Conservation (phyloP, 805 yeast species). For the Starmerella riodocensis region DNA sequence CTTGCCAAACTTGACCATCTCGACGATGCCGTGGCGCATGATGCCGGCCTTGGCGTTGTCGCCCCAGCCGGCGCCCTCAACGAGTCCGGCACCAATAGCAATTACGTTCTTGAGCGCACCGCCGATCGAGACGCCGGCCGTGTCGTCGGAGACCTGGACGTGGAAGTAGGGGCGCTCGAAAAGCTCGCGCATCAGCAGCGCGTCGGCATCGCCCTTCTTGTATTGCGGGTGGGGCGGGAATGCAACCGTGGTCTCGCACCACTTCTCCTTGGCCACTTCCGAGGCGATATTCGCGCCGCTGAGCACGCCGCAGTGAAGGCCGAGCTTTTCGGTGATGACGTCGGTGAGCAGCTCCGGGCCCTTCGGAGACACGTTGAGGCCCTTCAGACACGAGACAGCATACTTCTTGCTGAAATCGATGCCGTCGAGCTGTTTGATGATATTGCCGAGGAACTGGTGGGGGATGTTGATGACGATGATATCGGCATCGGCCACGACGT, state of each 20-base stretch:
- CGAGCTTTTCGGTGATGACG: slow-evolving; percentile 64
- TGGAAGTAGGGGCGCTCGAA: slow-evolving; percentile 99
- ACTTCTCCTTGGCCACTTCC: slow-evolving; percentile 87
- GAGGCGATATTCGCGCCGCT: slow-evolving; percentile 97
- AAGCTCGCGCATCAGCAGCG: slow-evolving; percentile 54
- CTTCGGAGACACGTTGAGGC: slow-evolving; percentile 72
- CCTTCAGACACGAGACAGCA: slow-evolving; percentile 93
- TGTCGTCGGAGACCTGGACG: slow-evolving; percentile 81
- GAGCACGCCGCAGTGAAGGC: slow-evolving; percentile 86
- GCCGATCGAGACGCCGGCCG: slow-evolving; percentile 89
- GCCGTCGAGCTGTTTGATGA: slow-evolving; percentile 66
- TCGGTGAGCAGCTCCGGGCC: slow-evolving; percentile 78
- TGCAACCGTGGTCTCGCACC: slow-evolving; percentile 97
- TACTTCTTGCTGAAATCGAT: slow-evolving; percentile 55
- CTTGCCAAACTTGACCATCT: slow-evolving; percentile 75
- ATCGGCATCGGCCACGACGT: slow-evolving; percentile 70
- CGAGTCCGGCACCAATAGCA: slow-evolving; percentile 94
- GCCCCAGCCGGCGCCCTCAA: slow-evolving; percentile 97
- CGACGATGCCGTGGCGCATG: slow-evolving; percentile 89
- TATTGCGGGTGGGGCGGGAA: slow-evolving; percentile 62
- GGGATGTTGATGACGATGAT: slow-evolving; percentile 88
- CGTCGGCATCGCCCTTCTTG: slow-evolving; percentile 62
- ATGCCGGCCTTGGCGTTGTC: slow-evolving; percentile 96
- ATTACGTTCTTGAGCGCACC: slow-evolving; percentile 96
- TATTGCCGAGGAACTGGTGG: slow-evolving; percentile 79